Conservation (phyloP, 176 grass and related monocot species). For the Puccinellia tenuiflora region DNA sequence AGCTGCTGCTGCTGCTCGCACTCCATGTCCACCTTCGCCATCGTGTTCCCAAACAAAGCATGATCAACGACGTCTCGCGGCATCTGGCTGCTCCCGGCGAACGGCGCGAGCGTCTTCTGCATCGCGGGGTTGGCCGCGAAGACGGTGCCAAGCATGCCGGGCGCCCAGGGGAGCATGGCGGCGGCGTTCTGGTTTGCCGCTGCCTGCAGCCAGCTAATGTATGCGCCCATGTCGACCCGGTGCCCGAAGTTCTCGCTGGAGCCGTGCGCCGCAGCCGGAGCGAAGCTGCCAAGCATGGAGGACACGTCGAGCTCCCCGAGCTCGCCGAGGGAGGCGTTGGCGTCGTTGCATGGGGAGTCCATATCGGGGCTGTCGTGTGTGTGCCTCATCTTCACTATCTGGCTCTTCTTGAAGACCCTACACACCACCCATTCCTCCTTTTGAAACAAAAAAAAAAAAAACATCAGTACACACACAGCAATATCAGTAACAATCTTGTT, state of each 20-base stretch:
- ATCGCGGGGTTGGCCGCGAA: slow-evolving; percentile 39
- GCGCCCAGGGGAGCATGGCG: slow-evolving; percentile 50
- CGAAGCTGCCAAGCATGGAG: slow-evolving; percentile 49
- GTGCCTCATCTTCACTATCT: slow-evolving; percentile 38
- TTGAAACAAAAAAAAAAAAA: background rate
- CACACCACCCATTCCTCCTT: slow-evolving; percentile 88
- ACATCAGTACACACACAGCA: background rate
- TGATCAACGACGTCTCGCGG: slow-evolving; percentile 25
- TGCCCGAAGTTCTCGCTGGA: slow-evolving; percentile 26
- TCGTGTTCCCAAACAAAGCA: slow-evolving; percentile 33
- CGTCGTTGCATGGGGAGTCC: slow-evolving; percentile 47
- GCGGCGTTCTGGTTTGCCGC: slow-evolving; percentile 43
- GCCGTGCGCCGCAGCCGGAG: background rate
- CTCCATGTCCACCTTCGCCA: slow-evolving; percentile 44
- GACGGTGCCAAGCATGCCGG: slow-evolving; percentile 32
- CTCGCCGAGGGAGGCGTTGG: slow-evolving; percentile 40
- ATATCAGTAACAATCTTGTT: background rate
- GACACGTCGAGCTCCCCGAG: slow-evolving; percentile 70
- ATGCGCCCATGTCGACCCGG: slow-evolving; percentile 56
- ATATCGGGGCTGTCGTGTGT: slow-evolving; percentile 27
- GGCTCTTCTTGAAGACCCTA: slow-evolving; percentile 76
- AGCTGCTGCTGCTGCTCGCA: slow-evolving; percentile 19
- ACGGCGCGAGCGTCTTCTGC: slow-evolving; percentile 35
- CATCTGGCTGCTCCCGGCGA: slow-evolving; percentile 18
- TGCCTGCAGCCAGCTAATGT: slow-evolving; percentile 62